Evolutionary conservation across 768 basidiomycete genomes (phyloP).

Genomic region (Lentinula boryana): DNA sequence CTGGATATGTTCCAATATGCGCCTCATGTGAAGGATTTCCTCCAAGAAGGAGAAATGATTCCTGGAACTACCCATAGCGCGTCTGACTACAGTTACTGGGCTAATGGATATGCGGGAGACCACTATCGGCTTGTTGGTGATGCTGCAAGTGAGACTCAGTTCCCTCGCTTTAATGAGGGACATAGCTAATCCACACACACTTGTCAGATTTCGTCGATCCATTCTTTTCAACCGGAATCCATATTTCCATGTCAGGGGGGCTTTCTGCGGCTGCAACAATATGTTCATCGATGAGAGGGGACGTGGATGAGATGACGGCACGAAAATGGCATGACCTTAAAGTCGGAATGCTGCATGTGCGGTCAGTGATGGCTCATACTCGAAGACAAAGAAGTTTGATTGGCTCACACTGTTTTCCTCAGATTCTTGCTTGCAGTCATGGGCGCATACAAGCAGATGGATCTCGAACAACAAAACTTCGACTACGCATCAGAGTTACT

Average conservation of each 20-base stretch:
- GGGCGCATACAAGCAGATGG: conserved; percentile 2
- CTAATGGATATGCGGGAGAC: conserved; percentile 45
- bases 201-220: conserved; percentile 36
- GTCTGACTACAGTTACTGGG: conserved; percentile 63
- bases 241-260: conserved; percentile 32
- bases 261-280: conserved; percentile 33
- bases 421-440: conserved; percentile 5
- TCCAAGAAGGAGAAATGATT: conserved; percentile 24
- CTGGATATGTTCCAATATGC: conserved; percentile 33
- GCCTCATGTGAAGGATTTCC: conserved; percentile 27
- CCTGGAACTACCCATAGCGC: conserved; percentile 45
- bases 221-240: conserved; percentile 40
- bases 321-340: conserved; percentile 8
- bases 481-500: conserved; percentile 3
- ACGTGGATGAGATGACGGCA: conserved; percentile 23
- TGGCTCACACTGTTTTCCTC: not conserved
- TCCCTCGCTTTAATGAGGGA: not conserved
- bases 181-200: not conserved
- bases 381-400: not conserved
- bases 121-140: conserved; percentile 60
- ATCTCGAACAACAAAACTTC: conserved; percentile 3
- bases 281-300: conserved; percentile 26
- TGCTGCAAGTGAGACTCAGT: conserved; percentile 45
- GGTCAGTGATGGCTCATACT: not conserved
- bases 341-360: conserved; percentile 2